A percentile compares a stretch with the other conserved stretches of the same genome.
Conservation (phyloP, 176 grass and related monocot species). For the Secale cereale region DNA sequence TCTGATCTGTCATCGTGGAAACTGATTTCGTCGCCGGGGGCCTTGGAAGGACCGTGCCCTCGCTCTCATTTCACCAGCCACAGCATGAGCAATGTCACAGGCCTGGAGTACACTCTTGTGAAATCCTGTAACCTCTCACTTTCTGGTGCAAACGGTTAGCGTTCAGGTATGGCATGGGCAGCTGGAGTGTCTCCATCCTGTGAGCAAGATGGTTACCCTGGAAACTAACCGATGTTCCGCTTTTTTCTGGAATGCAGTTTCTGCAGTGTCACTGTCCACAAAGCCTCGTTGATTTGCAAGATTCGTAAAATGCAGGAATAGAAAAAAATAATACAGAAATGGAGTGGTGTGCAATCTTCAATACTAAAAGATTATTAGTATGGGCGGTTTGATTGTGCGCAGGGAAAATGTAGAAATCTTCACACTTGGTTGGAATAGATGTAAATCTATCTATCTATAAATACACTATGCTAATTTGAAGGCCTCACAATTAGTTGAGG, state of each 20-base stretch:
- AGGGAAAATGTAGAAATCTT: no score
- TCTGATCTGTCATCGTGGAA: background rate
- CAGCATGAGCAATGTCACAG: background rate
- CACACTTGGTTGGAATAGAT: no score
- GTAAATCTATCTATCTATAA: no score
- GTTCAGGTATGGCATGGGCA: slow-evolving; percentile 14
- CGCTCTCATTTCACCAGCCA: background rate
- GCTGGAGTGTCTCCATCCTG: background rate
- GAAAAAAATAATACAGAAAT: no score
- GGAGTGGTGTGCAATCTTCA: no score
- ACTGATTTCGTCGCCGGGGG: background rate
- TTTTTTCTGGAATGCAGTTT: background rate
- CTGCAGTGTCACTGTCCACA: no score
- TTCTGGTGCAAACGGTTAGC: background rate
- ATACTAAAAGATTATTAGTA: no score
- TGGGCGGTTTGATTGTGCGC: no score
- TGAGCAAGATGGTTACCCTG: background rate
- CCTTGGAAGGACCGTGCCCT: background rate
- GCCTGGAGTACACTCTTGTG: background rate
- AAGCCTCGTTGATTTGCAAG: no score
- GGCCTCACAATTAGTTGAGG: no score
- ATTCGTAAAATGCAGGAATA: no score
- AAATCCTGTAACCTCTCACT: background rate
- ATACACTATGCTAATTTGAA: no score
- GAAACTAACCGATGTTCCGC: background rate